Conservation (phyloP, 2,329 filamentous ascomycete species). For the Magnaporthiopsis incrustans region DNA sequence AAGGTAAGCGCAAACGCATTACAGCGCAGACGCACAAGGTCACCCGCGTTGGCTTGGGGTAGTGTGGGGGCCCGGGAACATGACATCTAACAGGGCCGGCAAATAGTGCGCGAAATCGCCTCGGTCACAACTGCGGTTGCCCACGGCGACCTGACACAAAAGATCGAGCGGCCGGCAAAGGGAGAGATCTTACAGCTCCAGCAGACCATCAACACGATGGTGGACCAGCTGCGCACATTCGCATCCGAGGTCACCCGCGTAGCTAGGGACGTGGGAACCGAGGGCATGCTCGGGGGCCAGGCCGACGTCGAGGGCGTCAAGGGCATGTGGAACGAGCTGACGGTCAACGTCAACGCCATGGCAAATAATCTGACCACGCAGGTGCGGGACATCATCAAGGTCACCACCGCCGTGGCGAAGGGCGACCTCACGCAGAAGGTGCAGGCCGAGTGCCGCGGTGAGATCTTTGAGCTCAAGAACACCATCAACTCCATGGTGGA, state of each 20-base stretch:
- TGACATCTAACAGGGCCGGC: not conserved
- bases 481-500: slow-evolving; percentile 99
- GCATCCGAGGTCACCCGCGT: slow-evolving; percentile 78
- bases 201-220: slow-evolving; percentile 85
- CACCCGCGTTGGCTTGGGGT: not conserved
- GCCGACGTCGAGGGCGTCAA: slow-evolving; percentile 77
- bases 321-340: slow-evolving; percentile 84
- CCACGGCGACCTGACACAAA: slow-evolving; percentile 75
- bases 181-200: slow-evolving; percentile 78
- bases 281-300: slow-evolving; percentile 75
- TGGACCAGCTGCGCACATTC: slow-evolving; percentile 76
- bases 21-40: not conserved
- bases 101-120: slow-evolving; percentile 68
- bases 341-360: slow-evolving; percentile 82
- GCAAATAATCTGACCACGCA: slow-evolving; percentile 80
- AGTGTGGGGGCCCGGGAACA: not conserved
- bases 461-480: slow-evolving; percentile 90
- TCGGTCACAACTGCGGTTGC: slow-evolving; percentile 78
- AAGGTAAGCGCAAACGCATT: slow-evolving; percentile 36
- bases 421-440: slow-evolving; percentile 97
- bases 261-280: slow-evolving; percentile 75
- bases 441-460: slow-evolving; percentile 83
- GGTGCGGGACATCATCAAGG: slow-evolving; percentile 89
- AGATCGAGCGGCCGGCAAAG: slow-evolving; percentile 72
- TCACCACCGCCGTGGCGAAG: slow-evolving; percentile 63